Evolutionary conservation across 352 stramenopile genomes (phyloP), one percentile per base, ranked within the genome.

Genomic region (Aphanomyces cochlioides): DNA sequence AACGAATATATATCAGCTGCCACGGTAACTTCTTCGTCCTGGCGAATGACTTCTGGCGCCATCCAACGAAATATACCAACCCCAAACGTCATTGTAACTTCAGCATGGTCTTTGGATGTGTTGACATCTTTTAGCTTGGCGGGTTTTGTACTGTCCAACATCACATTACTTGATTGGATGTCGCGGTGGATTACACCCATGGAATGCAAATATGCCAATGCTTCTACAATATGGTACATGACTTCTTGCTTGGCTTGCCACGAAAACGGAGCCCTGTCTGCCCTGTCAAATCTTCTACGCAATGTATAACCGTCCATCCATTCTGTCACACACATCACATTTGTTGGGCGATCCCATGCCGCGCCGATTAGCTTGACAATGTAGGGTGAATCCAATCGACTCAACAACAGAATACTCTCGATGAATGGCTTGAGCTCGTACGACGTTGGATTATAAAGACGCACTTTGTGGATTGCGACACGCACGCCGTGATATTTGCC

Each of bases 291-390:
- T n/a, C 17, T 12, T n/a, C 17, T 12, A 12, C 43, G 43, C 1
- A 50, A n/a, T 12, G 10, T 50, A 12, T n/a, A 1, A n/a, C 43
- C 43, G 10, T 50, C 43, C 43, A 50, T 50, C 43, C 10, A 50
- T 50, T 50, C 43, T n/a, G 17, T 50, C 43, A 50, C 43, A n/a
- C 43, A 50, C 43, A 50, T 50, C 43, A 50, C 43, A 50, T 50
- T n/a, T n/a, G 43, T n/a, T 50, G 43, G 43, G 10, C 1, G 10
- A n/a, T 12, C 43, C 43, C 43, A 50, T 50, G 43, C 43, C 43
- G 43, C 43, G 17, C 43, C 43, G 43, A 50, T n/a, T 2, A 50
- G 17, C 10, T 50, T 12, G 43, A 50, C 43, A 50, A 50, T 50
- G 17, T n/a, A 50, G 1, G 43, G 43, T n/a, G 43, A 50, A 12